Evolutionary conservation across 495 filamentous ascomycete species (phyloP), one percentile per base, ranked within the genome.

Genomic region (Penicillium canariense): DNA sequence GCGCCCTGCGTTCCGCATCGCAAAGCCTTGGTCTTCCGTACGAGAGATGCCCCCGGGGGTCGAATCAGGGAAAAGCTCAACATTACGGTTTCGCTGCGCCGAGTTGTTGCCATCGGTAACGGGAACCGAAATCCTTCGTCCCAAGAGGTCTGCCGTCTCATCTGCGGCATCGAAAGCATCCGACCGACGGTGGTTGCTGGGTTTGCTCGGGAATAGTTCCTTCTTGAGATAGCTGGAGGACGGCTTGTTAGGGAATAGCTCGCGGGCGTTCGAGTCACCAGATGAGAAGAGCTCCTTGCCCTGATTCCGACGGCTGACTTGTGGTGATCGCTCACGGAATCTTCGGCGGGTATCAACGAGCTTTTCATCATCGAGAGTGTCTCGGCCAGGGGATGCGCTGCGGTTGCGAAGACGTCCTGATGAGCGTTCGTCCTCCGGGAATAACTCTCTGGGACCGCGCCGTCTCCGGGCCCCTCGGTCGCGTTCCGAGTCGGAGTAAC

Each of bases 371-470:
- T 87, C 82, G n/a, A 75, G 49, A 2, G 81, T 79, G 50, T 86
- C 83, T 20, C 85, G 77, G 3, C 68, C 69, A 4, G 91, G 91
- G 3, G 91, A 96, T 12, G 88, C 87, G 65, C 85, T 89, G 53
- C 76, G 82, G 55, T 87, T 78, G 34, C 86, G 80, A 48, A 83
- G 72, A 32, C 78, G 72, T 30, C 77, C 74, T 32, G 72, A 68
- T 5, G 62, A 52, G 7, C 55, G 44, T 9, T 62, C 67, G 10
- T 66, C 67, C 5, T 66, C 69, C 1, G 80, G 81, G 61, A 85
- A 84, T 22, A 86, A 65, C 28, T 86, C 84, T 60, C 73, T 28
- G 60, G 62, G 58, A 8, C 65, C 61, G 36, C 68, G 58, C 12
- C 65, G 51, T 50, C 64, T 59, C 9, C 68, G 63, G 18, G 56